Percentiles rank a stretch among this genome's conserved stretches.
Evolutionary conservation across 2,329 filamentous ascomycete genomes (phyloP).

Genomic region (Juglanconis juglandina): DNA sequence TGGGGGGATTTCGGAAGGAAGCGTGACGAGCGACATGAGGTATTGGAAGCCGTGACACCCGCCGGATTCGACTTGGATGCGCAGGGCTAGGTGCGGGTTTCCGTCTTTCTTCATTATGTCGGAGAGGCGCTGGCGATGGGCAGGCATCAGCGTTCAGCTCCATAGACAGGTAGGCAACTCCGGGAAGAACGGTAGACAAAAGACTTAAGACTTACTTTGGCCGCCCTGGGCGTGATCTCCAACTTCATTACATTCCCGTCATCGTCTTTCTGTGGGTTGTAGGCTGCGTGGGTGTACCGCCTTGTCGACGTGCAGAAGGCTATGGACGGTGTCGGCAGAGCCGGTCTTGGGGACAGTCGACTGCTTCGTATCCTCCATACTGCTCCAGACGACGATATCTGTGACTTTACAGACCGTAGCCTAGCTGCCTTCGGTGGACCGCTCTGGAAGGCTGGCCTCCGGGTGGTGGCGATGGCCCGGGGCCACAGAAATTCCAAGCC

Average conservation of each 20-base stretch:
- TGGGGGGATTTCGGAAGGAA: conserved; percentile 39
- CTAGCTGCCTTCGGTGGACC: not conserved
- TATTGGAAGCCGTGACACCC: conserved; percentile 99
- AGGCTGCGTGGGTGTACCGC: conserved; percentile 46
- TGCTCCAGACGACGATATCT: not conserved
- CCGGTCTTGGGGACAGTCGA: not conserved
- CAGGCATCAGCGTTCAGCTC: too few species aligned
- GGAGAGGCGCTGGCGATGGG: conserved; percentile 57
- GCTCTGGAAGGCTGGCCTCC: conserved; percentile 18
- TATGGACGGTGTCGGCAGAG: not conserved
- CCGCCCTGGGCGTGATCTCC: conserved; percentile 79
- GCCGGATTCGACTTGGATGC: conserved; percentile 86
- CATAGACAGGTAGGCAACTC: too few species aligned
- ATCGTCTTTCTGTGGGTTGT: conserved; percentile 76
- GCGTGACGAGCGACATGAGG: conserved; percentile 77
- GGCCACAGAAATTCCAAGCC: conserved; percentile 43
- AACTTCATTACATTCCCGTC: conserved; percentile 81
- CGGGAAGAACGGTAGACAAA: too few species aligned
- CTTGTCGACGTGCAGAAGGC: conserved; percentile 35
- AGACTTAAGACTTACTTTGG: conserved; percentile 55
- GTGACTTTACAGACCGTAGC: not conserved
- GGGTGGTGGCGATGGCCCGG: conserved; percentile 5
- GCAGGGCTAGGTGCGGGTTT: conserved; percentile 81
- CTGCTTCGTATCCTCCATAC: not conserved
- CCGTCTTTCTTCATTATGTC: conserved; percentile 69